phyloP scores from a whole-genome alignment of 192 early-diverging fungal species.

The Haplosporangium gracile region DNA sequence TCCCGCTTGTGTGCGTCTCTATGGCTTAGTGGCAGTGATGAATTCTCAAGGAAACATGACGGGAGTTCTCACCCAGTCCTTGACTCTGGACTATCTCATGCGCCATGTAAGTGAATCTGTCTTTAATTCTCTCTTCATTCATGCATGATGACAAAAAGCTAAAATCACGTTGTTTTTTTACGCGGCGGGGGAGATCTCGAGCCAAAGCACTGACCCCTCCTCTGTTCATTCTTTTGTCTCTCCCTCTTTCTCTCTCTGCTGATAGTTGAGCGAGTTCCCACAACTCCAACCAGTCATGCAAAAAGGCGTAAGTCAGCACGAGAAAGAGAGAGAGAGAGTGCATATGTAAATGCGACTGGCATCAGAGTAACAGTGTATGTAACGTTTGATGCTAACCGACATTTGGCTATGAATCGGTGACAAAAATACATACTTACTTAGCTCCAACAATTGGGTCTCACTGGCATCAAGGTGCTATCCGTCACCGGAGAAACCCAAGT shows the following conservation, averaged over 20 bases:
- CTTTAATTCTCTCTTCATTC: background rate
- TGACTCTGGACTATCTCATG: conserved; percentile 75
- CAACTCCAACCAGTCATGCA: conserved; percentile 50
- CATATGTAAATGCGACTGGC: too few species aligned
- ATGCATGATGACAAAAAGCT: background rate
- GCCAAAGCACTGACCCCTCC: background rate
- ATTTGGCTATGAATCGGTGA: background rate
- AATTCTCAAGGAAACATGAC: conserved; percentile 64
- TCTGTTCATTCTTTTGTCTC: background rate
- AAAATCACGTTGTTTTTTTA: background rate
- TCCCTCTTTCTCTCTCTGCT: background rate
- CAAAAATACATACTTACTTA: background rate
- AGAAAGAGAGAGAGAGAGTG: background rate
- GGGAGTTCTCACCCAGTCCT: conserved; percentile 84
- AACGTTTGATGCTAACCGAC: background rate
- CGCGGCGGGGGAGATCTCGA: background rate
- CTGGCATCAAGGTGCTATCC: conserved; percentile 23
- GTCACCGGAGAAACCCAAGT: conserved; percentile 40
- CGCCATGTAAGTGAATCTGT: conserved; percentile 60
- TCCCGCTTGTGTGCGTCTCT: background rate
- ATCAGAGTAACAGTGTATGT: background rate
- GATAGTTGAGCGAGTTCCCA: conserved; percentile 47
- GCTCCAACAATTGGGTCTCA: conserved; percentile 38
- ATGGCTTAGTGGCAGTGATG: conserved; percentile 75
- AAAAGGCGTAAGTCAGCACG: conserved; percentile 25